Evolutionary conservation across 208 protist genomes (phyloP).

Genomic region (Acanthamoeba sp.): DNA sequence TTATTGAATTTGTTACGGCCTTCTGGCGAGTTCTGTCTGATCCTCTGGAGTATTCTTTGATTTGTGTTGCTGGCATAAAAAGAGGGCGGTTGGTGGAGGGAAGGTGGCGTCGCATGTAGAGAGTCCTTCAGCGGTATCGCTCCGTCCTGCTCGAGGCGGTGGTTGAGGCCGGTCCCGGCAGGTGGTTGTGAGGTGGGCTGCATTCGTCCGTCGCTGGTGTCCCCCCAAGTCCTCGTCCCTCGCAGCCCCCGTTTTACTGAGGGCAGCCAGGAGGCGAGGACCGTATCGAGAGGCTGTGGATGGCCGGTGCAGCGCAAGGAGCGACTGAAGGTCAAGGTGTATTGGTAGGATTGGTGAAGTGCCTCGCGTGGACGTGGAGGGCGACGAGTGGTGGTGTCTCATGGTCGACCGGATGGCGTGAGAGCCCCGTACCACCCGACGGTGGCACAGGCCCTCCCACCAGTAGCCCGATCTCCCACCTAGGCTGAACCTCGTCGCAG

Average conservation of each 20-base stretch:
- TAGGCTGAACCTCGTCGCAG: constrained; percentile 35
- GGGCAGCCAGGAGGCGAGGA: background rate
- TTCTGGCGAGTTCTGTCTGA: too few relatives aligned
- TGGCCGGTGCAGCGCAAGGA: background rate
- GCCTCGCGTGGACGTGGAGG: background rate
- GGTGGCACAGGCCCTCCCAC: background rate
- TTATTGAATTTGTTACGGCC: too few relatives aligned
- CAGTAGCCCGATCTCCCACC: background rate
- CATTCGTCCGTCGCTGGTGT: background rate
- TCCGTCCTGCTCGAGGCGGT: background rate
- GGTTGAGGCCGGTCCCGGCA: background rate
- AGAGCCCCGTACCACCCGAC: too few relatives aligned
- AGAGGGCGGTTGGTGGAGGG: constrained; percentile 1
- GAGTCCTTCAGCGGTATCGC: constrained; percentile 7
- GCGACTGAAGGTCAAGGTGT: constrained; percentile 17
- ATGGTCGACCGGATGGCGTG: background rate
- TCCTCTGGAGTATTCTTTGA: background rate
- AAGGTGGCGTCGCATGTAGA: constrained; percentile 27
- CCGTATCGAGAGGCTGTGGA: too few relatives aligned
- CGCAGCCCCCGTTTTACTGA: background rate
- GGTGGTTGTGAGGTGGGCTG: background rate
- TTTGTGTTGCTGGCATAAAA: background rate
- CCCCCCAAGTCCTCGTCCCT: background rate
- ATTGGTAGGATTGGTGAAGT: constrained; percentile 34
- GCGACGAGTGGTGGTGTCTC: constrained; percentile 36